These are phyloP conservation scores for Kodamaea hsintzibuensis DNA, from an alignment of 805 yeast species.

Conservation along the genomic window DNA sequence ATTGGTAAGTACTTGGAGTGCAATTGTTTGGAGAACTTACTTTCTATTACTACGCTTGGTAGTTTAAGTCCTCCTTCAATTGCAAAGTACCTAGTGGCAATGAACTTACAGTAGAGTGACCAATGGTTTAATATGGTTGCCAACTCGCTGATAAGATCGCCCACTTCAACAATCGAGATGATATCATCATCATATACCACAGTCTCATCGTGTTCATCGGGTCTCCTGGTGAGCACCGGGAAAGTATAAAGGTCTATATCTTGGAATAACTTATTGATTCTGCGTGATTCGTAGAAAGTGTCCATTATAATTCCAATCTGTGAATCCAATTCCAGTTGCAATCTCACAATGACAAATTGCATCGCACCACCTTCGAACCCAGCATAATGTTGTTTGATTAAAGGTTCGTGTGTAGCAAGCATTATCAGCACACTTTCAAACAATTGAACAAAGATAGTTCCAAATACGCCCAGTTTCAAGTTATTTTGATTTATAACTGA, in stretches of 20 bases:
- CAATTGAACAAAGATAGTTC: slow-evolving; percentile 62
- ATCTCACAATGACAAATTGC: slow-evolving; percentile 63
- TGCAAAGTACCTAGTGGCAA: slow-evolving; percentile 60
- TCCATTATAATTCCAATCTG: slow-evolving; percentile 89
- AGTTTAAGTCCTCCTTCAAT: slow-evolving; percentile 14
- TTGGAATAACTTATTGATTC: slow-evolving; percentile 53
- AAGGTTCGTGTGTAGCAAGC: slow-evolving; percentile 80
- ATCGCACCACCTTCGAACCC: slow-evolving; percentile 46
- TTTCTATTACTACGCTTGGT: background rate
- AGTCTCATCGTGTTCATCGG: slow-evolving; percentile 21
- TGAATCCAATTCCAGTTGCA: slow-evolving; percentile 88
- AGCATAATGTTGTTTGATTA: slow-evolving; percentile 68
- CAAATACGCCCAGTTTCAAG: slow-evolving; percentile 50
- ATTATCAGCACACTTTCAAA: slow-evolving; percentile 85
- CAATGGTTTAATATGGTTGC: slow-evolving; percentile 81
- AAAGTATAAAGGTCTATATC: slow-evolving; percentile 54
- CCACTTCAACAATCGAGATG: slow-evolving; percentile 61
- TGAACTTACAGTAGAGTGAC: slow-evolving; percentile 75
- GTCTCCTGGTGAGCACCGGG: slow-evolving; percentile 24
- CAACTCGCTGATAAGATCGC: slow-evolving; percentile 67
- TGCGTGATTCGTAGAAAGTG: slow-evolving; percentile 75
- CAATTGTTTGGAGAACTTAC: slow-evolving; percentile 1
- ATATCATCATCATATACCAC: slow-evolving; percentile 28
- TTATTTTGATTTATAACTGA: slow-evolving; percentile 22
- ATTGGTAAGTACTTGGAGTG: slow-evolving; percentile 52